These are phyloP conservation scores for Lonicera japonica DNA, from an alignment of 129 eudicot genomes.

Conservation along the genomic window DNA sequence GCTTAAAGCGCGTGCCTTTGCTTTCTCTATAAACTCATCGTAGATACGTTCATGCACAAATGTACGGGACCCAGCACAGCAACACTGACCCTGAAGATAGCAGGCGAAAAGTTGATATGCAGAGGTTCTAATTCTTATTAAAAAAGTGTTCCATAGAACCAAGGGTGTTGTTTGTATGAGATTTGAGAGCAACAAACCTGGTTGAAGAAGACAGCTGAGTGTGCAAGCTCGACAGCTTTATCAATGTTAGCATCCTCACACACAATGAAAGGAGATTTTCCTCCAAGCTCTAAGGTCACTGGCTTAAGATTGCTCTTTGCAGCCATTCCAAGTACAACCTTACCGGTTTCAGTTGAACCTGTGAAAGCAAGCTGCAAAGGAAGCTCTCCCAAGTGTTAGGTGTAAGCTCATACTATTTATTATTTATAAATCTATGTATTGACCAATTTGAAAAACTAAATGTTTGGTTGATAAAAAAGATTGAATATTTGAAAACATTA, in stretches of 20 bases:
- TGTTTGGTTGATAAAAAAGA: too few relatives aligned
- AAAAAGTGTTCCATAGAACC: neutral
- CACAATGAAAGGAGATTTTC: slow-evolving; percentile 53
- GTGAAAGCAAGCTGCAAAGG: slow-evolving; percentile 70
- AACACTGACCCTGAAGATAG: slow-evolving; percentile 50
- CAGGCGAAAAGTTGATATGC: neutral
- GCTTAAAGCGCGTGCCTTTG: slow-evolving; percentile 34
- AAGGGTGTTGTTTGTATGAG: neutral
- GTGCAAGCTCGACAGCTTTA: slow-evolving; percentile 49
- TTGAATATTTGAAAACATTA: too few relatives aligned
- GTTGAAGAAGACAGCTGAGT: slow-evolving; percentile 42
- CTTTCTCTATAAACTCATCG: slow-evolving; percentile 45
- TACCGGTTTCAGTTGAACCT: slow-evolving; percentile 62
- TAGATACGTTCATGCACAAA: slow-evolving; percentile 55
- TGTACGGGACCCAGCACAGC: slow-evolving; percentile 56
- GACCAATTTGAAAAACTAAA: neutral
- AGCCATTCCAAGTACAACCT: slow-evolving; percentile 61
- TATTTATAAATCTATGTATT: neutral
- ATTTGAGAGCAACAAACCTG: slow-evolving; percentile 26
- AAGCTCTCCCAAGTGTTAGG: neutral
- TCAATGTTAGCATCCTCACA: slow-evolving; percentile 53
- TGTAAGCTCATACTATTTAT: neutral
- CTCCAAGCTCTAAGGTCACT: slow-evolving; percentile 71
- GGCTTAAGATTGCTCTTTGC: slow-evolving; percentile 81
- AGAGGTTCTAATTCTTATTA: neutral